These are phyloP conservation scores for Aspergillus sclerotiicarbonarius DNA, from an alignment of 495 filamentous ascomycete genomes.

Conservation along the genomic window DNA sequence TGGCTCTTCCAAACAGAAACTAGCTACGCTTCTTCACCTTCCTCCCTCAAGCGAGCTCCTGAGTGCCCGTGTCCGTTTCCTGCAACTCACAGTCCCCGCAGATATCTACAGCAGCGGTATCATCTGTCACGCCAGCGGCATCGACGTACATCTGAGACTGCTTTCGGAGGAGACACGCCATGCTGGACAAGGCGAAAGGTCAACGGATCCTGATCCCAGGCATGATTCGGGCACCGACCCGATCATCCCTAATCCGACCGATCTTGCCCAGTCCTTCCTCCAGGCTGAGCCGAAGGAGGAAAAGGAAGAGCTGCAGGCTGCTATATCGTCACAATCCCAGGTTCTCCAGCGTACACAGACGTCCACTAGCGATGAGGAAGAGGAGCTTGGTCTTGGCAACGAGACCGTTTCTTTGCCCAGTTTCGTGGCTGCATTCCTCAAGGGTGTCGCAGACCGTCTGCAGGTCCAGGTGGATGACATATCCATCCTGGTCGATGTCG, in stretches of 20 bases:
- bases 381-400: constrained; percentile 66
- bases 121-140: constrained; percentile 70
- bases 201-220: constrained; percentile 12
- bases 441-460: constrained; percentile 77
- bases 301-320: constrained; percentile 72
- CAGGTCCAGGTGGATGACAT: constrained; percentile 69
- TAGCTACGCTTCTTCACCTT: constrained; percentile 68
- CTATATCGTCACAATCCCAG: constrained; percentile 63
- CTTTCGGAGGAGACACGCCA: constrained; percentile 29
- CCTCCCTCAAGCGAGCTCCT: constrained; percentile 65
- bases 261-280: constrained; percentile 85
- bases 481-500: constrained; percentile 60
- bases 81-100: constrained; percentile 76
- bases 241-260: constrained; percentile 68
- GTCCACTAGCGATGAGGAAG: constrained; percentile 56
- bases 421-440: constrained; percentile 78
- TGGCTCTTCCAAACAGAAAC: constrained; percentile 55
- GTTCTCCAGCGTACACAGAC: constrained; percentile 45
- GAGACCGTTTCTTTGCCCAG: constrained; percentile 71
- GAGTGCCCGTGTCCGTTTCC: constrained; percentile 64
- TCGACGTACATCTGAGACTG: constrained; percentile 61
- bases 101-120: constrained; percentile 80
- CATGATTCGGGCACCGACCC: constrained; percentile 38
- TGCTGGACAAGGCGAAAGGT: constrained; percentile 11
- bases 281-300: constrained; percentile 75